phyloP scores from a whole-genome alignment of 768 basidiomycete species.

The Holtermannia corniformis region DNA sequence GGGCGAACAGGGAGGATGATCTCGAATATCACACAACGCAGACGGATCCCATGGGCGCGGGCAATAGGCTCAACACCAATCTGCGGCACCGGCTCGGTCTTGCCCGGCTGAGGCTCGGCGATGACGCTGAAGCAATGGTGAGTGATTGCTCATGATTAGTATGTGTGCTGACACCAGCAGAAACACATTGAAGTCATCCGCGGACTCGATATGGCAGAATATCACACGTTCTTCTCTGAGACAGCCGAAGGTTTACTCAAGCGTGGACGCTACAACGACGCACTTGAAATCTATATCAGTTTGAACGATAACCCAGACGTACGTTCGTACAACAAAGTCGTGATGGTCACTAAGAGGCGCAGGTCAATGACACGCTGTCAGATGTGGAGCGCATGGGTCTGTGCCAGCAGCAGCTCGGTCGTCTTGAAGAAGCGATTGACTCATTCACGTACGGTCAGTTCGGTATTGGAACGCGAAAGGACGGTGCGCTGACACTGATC shows the following conservation, averaged over 20 bases:
- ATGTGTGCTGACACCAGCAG: slow-evolving; percentile 44
- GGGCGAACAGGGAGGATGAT: slow-evolving; percentile 78
- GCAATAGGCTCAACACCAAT: slow-evolving; percentile 56
- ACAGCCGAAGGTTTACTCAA: slow-evolving; percentile 80
- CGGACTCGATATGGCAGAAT: slow-evolving; percentile 61
- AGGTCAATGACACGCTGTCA: too few relatives aligned
- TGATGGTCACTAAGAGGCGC: too few relatives aligned
- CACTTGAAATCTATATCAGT: too few relatives aligned
- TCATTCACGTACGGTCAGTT: slow-evolving; percentile 69
- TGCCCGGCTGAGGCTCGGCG: slow-evolving; percentile 67
- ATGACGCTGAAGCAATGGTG: slow-evolving; percentile 73
- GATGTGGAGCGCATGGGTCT: too few relatives aligned
- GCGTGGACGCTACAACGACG: too few relatives aligned
- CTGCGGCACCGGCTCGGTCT: slow-evolving; percentile 75
- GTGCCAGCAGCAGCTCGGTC: slow-evolving; percentile 67
- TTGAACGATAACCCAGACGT: too few relatives aligned
- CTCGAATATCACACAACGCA: slow-evolving; percentile 63
- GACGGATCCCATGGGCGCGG: slow-evolving; percentile 33
- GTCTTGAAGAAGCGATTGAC: slow-evolving; percentile 65
- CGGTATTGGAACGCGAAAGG: neutral
- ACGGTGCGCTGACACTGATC: neutral
- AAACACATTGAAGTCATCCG: slow-evolving; percentile 67
- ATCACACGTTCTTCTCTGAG: slow-evolving; percentile 67
- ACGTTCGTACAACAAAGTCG: too few relatives aligned
- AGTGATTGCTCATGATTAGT: slow-evolving; percentile 14